A percentile compares a stretch with the other conserved stretches of the same genome.
phyloP scores from a whole-genome alignment of 768 basidiomycete species.

The Galerina marginata region DNA sequence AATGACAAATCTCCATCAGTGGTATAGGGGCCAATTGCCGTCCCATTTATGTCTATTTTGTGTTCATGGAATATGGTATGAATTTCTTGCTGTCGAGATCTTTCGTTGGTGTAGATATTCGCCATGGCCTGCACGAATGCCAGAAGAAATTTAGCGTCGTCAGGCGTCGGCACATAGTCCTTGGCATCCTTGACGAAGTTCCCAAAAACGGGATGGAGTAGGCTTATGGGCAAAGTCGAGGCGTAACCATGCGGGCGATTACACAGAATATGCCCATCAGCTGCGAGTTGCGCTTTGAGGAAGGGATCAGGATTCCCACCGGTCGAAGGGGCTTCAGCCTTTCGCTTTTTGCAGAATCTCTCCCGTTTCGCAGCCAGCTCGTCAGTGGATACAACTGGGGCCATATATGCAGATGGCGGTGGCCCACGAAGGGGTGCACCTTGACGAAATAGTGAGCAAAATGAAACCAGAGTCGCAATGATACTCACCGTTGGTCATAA shows the following conservation, averaged over 20 bases:
- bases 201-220: neutral
- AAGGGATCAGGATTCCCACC: neutral
- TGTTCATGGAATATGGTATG: neutral
- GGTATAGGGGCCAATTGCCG: neutral
- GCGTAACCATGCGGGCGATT: neutral
- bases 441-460: neutral
- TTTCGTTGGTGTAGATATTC: neutral
- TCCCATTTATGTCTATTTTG: neutral
- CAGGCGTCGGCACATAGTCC: neutral
- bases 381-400: too few relatives aligned
- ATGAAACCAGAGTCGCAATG: neutral
- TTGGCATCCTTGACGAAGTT: neutral
- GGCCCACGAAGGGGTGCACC: too few relatives aligned
- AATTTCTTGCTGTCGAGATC: neutral
- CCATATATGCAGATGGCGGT: too few relatives aligned
- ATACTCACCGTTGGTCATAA: neutral
- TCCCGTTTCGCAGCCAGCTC: too few relatives aligned
- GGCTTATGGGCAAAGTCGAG: neutral
- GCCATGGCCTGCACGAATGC: neutral
- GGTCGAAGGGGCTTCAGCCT: neutral
- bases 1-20: neutral
- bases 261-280: neutral
- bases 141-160: neutral
- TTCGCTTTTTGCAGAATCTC: too few relatives aligned
- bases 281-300: neutral